Evolutionary conservation across 768 basidiomycete species (phyloP), one percentile per base, ranked within the genome.

Genomic region (Lactifluus hygrophoroides): DNA sequence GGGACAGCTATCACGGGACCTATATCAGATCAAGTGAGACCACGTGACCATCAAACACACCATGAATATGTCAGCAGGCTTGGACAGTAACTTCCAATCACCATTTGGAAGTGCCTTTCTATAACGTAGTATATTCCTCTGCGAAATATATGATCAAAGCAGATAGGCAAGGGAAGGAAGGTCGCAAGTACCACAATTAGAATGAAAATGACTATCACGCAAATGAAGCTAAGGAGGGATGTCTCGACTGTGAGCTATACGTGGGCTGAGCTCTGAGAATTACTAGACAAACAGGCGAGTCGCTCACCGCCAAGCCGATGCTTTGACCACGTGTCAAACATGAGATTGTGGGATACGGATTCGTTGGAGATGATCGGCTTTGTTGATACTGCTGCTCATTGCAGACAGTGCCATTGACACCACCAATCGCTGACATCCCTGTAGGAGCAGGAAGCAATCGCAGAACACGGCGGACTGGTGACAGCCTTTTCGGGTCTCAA

Each of bases 21-120:
- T 66, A 11, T 21, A 30, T 38, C 19, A 58, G 51, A 25, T 35
- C 11, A 25, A n/a, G 49, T 2, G 32, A 13, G 19, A 28, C 13
- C 9, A 2, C 42, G 19, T 32, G n/a, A 11, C 23, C 14, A 7
- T 27, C 2, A 34, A 5, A 47, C 66, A 45, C 34, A 75, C 76
- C 71, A 78, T 74, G 48, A 76, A 71, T 9, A 75, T 63, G 58
- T 78, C 75, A 52, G 73, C 68, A 4, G 76, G 75, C 38, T 68
- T 65, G 52, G 66, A 68, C 21, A 77, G 65, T 8, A 75, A 61
- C 23, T 30, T 45, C 63, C 63, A 62, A 11, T 37, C 37, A 16
- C 49, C 60, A 3, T 27, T 8, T 9, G 55, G 50, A 2, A 46
- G 23, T 2, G 2, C 23, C 32, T 5, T 57, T 19, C 17, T 38